Conservation (phyloP, 148 eudicot genomes). For the Vaccinium darrowii region DNA sequence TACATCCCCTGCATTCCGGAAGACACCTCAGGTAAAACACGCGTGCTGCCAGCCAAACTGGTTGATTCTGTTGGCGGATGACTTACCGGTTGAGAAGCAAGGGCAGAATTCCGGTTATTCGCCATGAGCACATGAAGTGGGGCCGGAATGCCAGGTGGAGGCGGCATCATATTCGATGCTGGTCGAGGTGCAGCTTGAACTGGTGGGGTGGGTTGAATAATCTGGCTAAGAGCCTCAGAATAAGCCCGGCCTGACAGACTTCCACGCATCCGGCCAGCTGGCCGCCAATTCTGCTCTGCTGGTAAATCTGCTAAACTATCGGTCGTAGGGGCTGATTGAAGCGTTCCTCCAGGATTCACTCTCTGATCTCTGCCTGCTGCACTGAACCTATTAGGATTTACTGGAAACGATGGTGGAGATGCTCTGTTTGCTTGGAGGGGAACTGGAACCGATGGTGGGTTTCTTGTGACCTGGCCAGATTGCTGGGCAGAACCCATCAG, state of each 20-base stretch:
- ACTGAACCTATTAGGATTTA: slow-evolving; percentile 20
- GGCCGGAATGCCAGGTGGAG: slow-evolving; percentile 25
- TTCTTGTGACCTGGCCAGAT: slow-evolving; percentile 30
- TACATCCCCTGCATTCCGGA: slow-evolving; percentile 1
- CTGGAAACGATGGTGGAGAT: slow-evolving; percentile 15
- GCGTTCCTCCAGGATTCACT: slow-evolving; percentile 23
- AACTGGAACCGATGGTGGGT: slow-evolving; percentile 23
- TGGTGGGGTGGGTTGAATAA: slow-evolving; percentile 48
- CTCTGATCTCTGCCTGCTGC: slow-evolving; percentile 28
- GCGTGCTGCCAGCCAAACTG: slow-evolving; percentile 6
- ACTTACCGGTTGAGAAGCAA: slow-evolving; percentile 14
- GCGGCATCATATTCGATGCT: slow-evolving; percentile 15
- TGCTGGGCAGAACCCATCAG: slow-evolving; percentile 27
- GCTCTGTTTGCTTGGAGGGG: slow-evolving; percentile 35
- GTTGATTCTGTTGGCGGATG: background rate
- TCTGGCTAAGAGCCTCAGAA: slow-evolving; percentile 57
- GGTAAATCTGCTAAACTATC: slow-evolving; percentile 42
- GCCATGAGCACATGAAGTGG: slow-evolving; percentile 19
- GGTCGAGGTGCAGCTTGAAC: slow-evolving; percentile 42
- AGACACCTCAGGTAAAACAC: slow-evolving; percentile 13
- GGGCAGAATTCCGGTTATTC: slow-evolving; percentile 19
- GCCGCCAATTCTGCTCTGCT: slow-evolving; percentile 60
- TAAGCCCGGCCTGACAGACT: slow-evolving; percentile 67
- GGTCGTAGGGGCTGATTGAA: slow-evolving; percentile 33
- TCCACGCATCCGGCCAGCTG: slow-evolving; percentile 89